phyloP scores from a whole-genome alignment of 495 filamentous ascomycete species.

The Xylaria venustula region DNA sequence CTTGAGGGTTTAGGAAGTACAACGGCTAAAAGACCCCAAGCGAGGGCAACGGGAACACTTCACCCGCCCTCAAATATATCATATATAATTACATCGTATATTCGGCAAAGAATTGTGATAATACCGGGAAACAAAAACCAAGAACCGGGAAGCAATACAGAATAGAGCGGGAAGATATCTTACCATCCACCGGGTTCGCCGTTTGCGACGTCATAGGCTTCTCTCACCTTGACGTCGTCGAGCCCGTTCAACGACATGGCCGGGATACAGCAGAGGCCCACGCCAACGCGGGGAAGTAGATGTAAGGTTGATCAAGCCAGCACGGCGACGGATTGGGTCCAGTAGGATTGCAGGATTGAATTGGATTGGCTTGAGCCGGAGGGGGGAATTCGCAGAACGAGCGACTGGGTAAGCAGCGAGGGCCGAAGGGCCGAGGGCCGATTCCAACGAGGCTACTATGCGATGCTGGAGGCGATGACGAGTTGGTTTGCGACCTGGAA shows the following conservation, averaged over 20 bases:
- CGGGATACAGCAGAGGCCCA: constrained; percentile 12
- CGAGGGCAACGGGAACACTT: constrained; percentile 1
- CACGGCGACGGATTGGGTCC: background rate
- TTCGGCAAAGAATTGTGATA: background rate
- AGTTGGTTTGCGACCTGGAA: constrained; percentile 21
- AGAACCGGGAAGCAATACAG: background rate
- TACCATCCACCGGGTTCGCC: constrained; percentile 94
- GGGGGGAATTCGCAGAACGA: too few relatives aligned
- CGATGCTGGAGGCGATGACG: background rate
- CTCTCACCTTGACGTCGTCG: constrained; percentile 75
- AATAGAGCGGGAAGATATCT: constrained; percentile 34
- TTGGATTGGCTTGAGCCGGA: background rate
- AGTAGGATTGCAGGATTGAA: background rate
- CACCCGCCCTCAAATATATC: background rate
- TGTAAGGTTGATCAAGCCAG: background rate
- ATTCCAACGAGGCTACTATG: background rate
- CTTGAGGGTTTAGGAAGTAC: background rate
- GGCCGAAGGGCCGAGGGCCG: too few relatives aligned
- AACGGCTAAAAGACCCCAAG: constrained; percentile 7
- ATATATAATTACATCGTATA: background rate
- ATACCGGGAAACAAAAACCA: constrained; percentile 4
- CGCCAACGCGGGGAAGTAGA: background rate
- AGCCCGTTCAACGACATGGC: constrained; percentile 97
- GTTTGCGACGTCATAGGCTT: constrained; percentile 78
- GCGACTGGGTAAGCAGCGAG: too few relatives aligned